Evolutionary conservation across 2,329 filamentous ascomycete species (phyloP).

Genomic region (Botrytis galanthina): DNA sequence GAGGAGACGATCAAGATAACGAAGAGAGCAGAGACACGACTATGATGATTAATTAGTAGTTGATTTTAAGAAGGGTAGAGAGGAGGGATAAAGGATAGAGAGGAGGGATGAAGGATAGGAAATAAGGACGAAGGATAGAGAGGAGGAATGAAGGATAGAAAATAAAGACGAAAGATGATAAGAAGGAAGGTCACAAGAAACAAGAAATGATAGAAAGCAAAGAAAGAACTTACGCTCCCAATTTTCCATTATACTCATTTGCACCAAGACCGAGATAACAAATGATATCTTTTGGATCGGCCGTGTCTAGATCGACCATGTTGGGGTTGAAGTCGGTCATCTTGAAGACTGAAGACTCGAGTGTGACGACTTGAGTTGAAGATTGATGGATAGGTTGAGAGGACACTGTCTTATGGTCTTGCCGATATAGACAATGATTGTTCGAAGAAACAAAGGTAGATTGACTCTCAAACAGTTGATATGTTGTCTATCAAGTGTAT

Average conservation of each 20-base stretch:
- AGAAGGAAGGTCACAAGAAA: not conserved
- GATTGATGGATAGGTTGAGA: not conserved
- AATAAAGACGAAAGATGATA: not conserved
- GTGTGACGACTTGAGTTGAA: not conserved
- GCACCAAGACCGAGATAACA: conserved; percentile 48
- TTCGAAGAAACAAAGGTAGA: not conserved
- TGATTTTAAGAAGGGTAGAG: not conserved
- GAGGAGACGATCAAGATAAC: conserved; percentile 66
- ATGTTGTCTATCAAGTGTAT: not conserved
- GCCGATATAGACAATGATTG: not conserved
- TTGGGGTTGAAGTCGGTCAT: conserved; percentile 23
- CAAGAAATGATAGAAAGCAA: not conserved
- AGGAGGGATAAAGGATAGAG: too few relatives aligned
- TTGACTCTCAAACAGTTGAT: not conserved
- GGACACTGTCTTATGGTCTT: not conserved
- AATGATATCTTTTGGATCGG: conserved; percentile 45
- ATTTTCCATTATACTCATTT: conserved; percentile 55
- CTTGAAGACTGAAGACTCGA: conserved; percentile 5
- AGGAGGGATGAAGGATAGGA: too few relatives aligned
- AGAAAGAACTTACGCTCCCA: conserved; percentile 49
- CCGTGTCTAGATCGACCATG: conserved; percentile 45
- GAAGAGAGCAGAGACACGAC: conserved; percentile 69
- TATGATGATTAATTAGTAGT: not conserved
- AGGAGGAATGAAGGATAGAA: not conserved
- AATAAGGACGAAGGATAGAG: not conserved